A percentile compares a stretch with the other conserved stretches of the same genome.
Evolutionary conservation across 2,329 filamentous ascomycete species (phyloP).

Genomic region (Stagonosporopsis vannaccii): DNA sequence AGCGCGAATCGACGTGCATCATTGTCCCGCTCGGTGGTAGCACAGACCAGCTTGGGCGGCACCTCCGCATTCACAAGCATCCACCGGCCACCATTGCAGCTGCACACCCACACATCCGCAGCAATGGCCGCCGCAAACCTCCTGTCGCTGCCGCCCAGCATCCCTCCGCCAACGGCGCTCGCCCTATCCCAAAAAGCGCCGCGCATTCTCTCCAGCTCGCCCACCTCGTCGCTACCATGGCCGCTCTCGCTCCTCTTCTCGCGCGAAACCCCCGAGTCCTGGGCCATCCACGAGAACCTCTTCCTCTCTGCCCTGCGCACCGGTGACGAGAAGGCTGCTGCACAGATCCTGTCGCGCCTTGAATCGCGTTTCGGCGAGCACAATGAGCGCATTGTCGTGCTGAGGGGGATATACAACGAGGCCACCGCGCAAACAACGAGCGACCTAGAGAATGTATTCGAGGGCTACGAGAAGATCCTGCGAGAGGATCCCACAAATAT

Average conservation of each 20-base stretch:
- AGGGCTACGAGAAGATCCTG: slow-evolving; percentile 79
- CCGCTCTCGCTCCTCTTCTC: slow-evolving; percentile 60
- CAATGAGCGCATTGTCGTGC: slow-evolving; percentile 86
- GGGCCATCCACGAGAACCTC: slow-evolving; percentile 87
- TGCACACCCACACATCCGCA: slow-evolving; percentile 4
- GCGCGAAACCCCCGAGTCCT: slow-evolving; percentile 78
- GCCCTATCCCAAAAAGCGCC: slow-evolving; percentile 58
- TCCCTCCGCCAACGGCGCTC: slow-evolving; percentile 52
- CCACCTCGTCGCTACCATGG: slow-evolving; percentile 55
- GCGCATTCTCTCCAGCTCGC: slow-evolving; percentile 47
- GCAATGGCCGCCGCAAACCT: slow-evolving; percentile 47
- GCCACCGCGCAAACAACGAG: slow-evolving; percentile 73
- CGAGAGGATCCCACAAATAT: slow-evolving; percentile 79
- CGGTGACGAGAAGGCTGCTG: slow-evolving; percentile 82
- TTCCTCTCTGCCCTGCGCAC: slow-evolving; percentile 83
- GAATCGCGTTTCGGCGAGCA: slow-evolving; percentile 79
- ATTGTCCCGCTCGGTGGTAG: slow-evolving; percentile 6
- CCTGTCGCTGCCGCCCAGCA: slow-evolving; percentile 50
- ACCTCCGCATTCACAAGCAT: slow-evolving; percentile 21
- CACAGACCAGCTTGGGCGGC: slow-evolving; percentile 20
- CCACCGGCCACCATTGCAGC: slow-evolving; percentile 7
- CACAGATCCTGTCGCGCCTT: slow-evolving; percentile 75
- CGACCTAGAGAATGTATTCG: slow-evolving; percentile 73
- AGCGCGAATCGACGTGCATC: slow-evolving; percentile 9
- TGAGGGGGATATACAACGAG: slow-evolving; percentile 84